Percentiles rank a stretch among this genome's conserved stretches.
Conservation (phyloP, 2,329 filamentous ascomycete species). For the Magnaporthales sp. region DNA sequence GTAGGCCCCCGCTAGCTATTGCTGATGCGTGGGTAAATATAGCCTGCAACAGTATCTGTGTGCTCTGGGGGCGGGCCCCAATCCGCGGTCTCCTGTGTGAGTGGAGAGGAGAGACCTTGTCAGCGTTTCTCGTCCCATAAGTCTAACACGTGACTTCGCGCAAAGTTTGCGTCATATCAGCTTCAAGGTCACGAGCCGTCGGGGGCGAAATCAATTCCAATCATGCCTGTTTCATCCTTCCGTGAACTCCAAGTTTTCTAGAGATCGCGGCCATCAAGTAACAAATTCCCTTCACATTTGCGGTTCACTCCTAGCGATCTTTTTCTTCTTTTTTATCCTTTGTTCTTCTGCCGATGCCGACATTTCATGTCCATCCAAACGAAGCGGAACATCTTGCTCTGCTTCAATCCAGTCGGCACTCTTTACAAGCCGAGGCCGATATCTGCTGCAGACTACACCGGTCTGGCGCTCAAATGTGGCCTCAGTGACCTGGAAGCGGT, state of each 20-base stretch:
- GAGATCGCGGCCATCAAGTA: too few relatives aligned
- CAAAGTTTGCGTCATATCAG: neutral
- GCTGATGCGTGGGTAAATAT: too few relatives aligned
- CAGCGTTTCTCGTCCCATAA: neutral
- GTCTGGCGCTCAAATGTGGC: neutral
- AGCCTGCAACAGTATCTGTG: too few relatives aligned
- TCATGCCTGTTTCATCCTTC: too few relatives aligned
- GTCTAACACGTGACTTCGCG: neutral
- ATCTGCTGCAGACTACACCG: neutral
- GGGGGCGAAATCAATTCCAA: neutral
- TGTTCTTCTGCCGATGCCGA: neutral
- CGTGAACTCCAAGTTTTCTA: too few relatives aligned
- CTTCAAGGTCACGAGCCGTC: neutral
- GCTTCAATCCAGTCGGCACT: conserved; percentile 57
- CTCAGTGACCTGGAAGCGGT: neutral
- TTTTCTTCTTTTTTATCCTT: neutral
- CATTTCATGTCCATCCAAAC: neutral
- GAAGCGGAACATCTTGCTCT: conserved; percentile 40
- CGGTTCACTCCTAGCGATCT: too few relatives aligned
- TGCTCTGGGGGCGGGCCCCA: too few relatives aligned
- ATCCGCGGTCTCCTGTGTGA: too few relatives aligned
- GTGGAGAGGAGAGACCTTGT: too few relatives aligned
- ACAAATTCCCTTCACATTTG: too few relatives aligned
- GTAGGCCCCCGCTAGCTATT: too few relatives aligned
- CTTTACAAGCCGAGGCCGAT: conserved; percentile 40